Base-by-base conservation (phyloP, 148 eudicot species). In the Chenopodium formosanum region DNA sequence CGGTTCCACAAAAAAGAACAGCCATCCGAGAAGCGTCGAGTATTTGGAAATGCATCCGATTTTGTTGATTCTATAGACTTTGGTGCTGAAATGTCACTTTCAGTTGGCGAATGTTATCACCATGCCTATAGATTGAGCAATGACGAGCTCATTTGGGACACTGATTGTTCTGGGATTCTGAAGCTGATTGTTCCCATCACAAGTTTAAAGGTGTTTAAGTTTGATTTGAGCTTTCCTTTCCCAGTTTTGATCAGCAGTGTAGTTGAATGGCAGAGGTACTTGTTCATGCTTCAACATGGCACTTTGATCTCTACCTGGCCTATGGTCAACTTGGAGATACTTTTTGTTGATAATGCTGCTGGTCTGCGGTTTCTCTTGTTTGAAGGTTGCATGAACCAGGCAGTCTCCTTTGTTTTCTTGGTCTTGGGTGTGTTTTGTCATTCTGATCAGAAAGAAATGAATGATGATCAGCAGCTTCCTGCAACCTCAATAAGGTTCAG, bases 301-400 rank as follows among this genome's bases (percentile, higher is more conserved):
- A 75, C 88, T 73, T 23, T 97, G 64, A 79, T 81, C 76, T 86
- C 85, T 75, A 58, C 82, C 22, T 94, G 91, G 89, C 96, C 96
- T 80, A 84, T 73, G 80, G 89, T 97, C 86, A 79, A 74, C 56
- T 47, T 97, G 92, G 96, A 97, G 89, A 88, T 94, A 84, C 89
- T 97, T 80, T 90, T 94, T 84, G 91, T 97, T 75, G 99, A 97
- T 81, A 89, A 89, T 80, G 66, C 83, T 74, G 83, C 74, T 79
- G 99, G 98, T 52, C 84, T 97, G 90, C 90, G 93, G 88, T 88
- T 90, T 86, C 86, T 92, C 50, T 69, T 91, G 75, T 93, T 89
- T 90, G 92, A 97, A 91, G 97, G 96, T 79, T 86, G 93, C 91
- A 85, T 97, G 89, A 86, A 86, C 86, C 89, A 89, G 89, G 98